Conservation (phyloP, 352 stramenopile genomes). For the Phytophthora citrophthora region DNA sequence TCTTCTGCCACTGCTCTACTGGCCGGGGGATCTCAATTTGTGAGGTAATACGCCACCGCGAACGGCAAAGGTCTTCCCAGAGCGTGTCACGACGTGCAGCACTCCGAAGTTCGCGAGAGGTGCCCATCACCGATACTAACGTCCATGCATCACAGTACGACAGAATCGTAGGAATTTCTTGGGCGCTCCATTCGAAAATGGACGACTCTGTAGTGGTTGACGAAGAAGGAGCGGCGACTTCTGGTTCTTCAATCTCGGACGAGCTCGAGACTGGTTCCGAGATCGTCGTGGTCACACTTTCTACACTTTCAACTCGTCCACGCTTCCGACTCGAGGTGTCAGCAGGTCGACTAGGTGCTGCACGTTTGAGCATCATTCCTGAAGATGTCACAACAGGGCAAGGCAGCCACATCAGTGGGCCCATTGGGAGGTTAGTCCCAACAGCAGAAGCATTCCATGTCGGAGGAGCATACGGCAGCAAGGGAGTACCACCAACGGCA, state of each 20-base stretch:
- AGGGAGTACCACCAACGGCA: not conserved
- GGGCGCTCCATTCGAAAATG: constrained; percentile 40
- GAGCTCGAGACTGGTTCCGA: constrained; percentile 13
- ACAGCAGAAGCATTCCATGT: constrained; percentile 23
- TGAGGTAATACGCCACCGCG: constrained; percentile 38
- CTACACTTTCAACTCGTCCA: constrained; percentile 18
- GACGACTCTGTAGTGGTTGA: constrained; percentile 4
- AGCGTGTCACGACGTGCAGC: constrained; percentile 30
- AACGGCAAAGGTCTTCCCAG: constrained; percentile 42
- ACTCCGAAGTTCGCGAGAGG: constrained; percentile 35
- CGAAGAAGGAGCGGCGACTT: not conserved
- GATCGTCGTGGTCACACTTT: constrained; percentile 12
- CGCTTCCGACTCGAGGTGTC: constrained; percentile 21
- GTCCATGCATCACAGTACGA: constrained; percentile 62
- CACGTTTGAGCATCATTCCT: constrained; percentile 20
- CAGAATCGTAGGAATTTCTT: constrained; percentile 53
- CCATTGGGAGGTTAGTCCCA: constrained; percentile 28
- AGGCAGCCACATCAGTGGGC: constrained; percentile 51
- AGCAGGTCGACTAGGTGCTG: constrained; percentile 9
- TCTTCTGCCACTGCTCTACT: constrained; percentile 38
- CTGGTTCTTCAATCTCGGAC: constrained; percentile 2
- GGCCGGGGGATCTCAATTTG: constrained; percentile 7
- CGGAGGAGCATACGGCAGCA: constrained; percentile 36
- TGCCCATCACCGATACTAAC: constrained; percentile 41
- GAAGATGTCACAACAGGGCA: constrained; percentile 38